Base-by-base conservation (phyloP, 495 filamentous ascomycete genomes). In the Evansstolkia leycettana region DNA sequence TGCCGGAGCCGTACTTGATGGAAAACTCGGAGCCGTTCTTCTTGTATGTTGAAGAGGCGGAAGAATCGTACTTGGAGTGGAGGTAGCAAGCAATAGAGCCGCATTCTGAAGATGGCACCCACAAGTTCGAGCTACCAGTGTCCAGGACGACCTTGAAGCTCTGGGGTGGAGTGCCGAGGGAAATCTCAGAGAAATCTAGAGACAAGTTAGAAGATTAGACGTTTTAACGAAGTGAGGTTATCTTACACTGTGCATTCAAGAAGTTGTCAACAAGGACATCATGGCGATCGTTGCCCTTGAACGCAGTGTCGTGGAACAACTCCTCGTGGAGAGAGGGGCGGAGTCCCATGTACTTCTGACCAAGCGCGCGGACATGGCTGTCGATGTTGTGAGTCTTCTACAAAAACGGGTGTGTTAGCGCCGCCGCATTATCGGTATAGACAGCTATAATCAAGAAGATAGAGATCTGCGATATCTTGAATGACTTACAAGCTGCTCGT, bases 101-200 rank as follows among this genome's bases (percentile, higher is more conserved):
- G 59, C 92, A 99, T 45, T 84, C 69, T 10, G 70, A 66, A 2
- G 87, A 94, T 3, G 92, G 92, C 35, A 99, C 92, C 92, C 92
- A 99, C 36, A 99, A 72, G 67, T 99, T 99, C 44, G 92, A 99
- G 70, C 88, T 95, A 42, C 92, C 92, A 17, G 92, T 99, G 55
- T 99, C 92, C 37, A 99, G 78, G 40, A 99, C 81, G 42, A 99
- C 92, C 70, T 99, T 99, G 76, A 99, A 99, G 35, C 64, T 64
- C 64, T 99, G 92, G 17, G 90, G 77, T 31, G 92, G 92, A 16
- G 78, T 88, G 48, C 92, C 92, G 50, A 99, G 73, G 39, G 77
- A 67, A 57, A 99, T 93, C 52, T 94, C 85, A 38, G 90, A 93
- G 77, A 92, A 99, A 67, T 99, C 88, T 95, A 50, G 10, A 31